phyloP scores from a whole-genome alignment of 805 yeast genomes.

The Ogataea paraovalis region DNA sequence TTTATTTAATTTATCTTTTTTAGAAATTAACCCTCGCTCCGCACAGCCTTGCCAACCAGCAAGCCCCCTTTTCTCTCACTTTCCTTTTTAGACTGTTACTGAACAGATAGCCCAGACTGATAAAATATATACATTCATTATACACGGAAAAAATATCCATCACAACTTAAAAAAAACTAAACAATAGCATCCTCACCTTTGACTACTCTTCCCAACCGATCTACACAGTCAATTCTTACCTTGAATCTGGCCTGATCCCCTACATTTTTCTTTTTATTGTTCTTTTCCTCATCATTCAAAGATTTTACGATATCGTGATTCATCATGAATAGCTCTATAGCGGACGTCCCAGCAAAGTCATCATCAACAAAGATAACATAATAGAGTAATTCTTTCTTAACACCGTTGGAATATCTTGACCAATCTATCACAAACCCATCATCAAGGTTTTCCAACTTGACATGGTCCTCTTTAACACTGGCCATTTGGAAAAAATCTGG shows the following conservation, averaged over 20 bases:
- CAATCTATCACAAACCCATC: slow-evolving; percentile 16
- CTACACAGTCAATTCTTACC: slow-evolving; percentile 25
- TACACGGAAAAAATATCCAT: too few relatives aligned
- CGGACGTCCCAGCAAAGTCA: slow-evolving; percentile 26
- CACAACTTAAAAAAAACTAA: too few relatives aligned
- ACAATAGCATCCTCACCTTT: slow-evolving; percentile 11
- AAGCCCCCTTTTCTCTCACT: too few relatives aligned
- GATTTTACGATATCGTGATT: background rate
- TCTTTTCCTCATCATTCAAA: background rate
- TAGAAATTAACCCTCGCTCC: too few relatives aligned
- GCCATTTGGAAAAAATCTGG: slow-evolving; percentile 13
- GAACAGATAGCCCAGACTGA: too few relatives aligned
- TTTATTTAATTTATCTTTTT: too few relatives aligned
- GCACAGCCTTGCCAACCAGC: too few relatives aligned
- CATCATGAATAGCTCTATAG: slow-evolving; percentile 10
- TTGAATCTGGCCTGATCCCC: slow-evolving; percentile 1
- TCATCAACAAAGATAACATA: slow-evolving; percentile 32
- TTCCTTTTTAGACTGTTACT: too few relatives aligned
- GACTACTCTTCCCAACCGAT: slow-evolving; percentile 17
- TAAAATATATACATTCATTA: too few relatives aligned
- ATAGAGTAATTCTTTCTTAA: slow-evolving; percentile 17
- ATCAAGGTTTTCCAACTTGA: background rate
- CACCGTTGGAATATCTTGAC: slow-evolving; percentile 18
- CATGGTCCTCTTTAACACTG: slow-evolving; percentile 1
- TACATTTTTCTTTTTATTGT: background rate